Evolutionary conservation across 2,329 filamentous ascomycete genomes (phyloP), one percentile per base, ranked within the genome.

Genomic region (Thermothelomyces thermophilus): DNA sequence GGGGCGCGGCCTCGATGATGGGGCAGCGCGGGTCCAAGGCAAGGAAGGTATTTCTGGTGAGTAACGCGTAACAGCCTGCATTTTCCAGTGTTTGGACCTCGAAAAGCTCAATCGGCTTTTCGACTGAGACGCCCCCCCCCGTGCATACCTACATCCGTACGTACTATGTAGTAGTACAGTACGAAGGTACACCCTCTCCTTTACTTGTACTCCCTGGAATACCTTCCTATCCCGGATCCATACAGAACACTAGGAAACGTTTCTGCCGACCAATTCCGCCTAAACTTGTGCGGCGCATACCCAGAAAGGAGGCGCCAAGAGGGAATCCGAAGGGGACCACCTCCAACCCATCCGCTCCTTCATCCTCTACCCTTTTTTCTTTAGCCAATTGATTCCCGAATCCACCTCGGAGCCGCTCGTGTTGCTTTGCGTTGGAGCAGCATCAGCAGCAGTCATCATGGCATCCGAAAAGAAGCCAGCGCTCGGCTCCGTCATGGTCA

Each of bases 401-500:
- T 30, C 19, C 41, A 26, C 22, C 13, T 14, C 36, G 22, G n/a
- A 30, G 19, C 17, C 5, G 13, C 13, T 16, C 3, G 3, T 5
- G 14, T 16, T 30, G 13, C 20, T 19, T n/a, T 19, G 14, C 30
- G 14, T 20, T 13, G 13, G 14, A 42, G 31, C n/a, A 31, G 16
- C n/a, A 51, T 37, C 22, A 24, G 10, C 34, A 35, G 17, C 24
- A 14, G 16, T 37, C 24, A 44, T 52, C 30, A 66, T 65, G 63
- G 51, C 59, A 9, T 50, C 60, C 5, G 58, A 63, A 52, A 66
- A 68, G 56, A 68, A 73, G 60, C 68, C 68, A 55, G 57, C 66
- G 48, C 73, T 90, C 45, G 86, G 86, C 64, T 80, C 77, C 57
- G 84, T 90, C 62, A 75, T 90, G 59, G 83, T 93, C 58, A 82